Conservation (phyloP, 2,329 filamentous ascomycete genomes). For the Leptographium procerum region DNA sequence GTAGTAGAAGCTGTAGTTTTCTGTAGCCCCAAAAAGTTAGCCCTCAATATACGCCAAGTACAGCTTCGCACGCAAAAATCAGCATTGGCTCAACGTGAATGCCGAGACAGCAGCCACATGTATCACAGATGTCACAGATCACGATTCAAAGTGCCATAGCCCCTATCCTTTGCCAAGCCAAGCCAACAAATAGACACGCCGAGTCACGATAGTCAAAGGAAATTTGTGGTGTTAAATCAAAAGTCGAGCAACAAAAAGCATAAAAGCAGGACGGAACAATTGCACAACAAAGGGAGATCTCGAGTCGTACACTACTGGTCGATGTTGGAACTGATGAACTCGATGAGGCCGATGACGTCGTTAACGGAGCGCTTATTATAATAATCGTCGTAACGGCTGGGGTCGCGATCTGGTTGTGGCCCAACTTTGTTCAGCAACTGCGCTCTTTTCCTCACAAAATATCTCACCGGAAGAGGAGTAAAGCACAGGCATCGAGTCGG, state of each 20-base stretch:
- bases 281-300: neutral
- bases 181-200: neutral
- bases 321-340: neutral
- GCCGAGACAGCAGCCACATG: neutral
- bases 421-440: slow-evolving; percentile 2
- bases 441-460: neutral
- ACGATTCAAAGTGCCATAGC: neutral
- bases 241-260: neutral
- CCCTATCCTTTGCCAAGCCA: slow-evolving; percentile 4
- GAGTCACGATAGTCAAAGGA: slow-evolving; percentile 3
- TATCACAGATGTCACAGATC: neutral
- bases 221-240: neutral
- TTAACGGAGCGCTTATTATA: neutral
- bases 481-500: neutral
- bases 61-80: neutral
- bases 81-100: neutral
- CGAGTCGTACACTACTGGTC: slow-evolving; percentile 9
- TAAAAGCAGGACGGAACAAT: neutral
- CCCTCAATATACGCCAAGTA: neutral
- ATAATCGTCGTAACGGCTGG: neutral
- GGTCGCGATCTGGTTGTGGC: neutral
- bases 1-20: neutral
- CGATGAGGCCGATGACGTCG: neutral
- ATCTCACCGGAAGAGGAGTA: neutral
- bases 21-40: neutral